Percentiles rank a stretch among this genome's conserved stretches.
These are phyloP conservation scores for Vigna angularis DNA, from an alignment of 306 rosid genomes.

Conservation along the genomic window DNA sequence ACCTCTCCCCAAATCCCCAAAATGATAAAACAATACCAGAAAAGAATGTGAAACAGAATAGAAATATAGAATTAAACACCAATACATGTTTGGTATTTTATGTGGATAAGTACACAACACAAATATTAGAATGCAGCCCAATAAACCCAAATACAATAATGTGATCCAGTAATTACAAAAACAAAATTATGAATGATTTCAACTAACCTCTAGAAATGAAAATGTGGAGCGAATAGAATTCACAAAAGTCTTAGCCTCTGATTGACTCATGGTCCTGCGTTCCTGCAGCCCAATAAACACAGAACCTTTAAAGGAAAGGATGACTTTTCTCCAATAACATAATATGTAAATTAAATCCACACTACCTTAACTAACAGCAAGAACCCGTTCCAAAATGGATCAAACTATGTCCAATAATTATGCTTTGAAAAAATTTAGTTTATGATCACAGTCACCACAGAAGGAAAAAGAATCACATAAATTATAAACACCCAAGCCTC, in stretches of 20 bases:
- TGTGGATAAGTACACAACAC: constrained; percentile 30
- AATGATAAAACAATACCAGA: not conserved
- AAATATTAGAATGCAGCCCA: not conserved
- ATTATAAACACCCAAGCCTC: not conserved
- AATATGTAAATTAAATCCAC: constrained; percentile 15
- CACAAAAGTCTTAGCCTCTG: constrained; percentile 68
- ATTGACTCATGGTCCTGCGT: constrained; percentile 65
- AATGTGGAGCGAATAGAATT: constrained; percentile 75
- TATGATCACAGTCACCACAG: not conserved
- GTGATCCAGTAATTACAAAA: constrained; percentile 17
- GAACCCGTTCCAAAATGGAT: constrained; percentile 20
- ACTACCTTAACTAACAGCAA: constrained; percentile 26
- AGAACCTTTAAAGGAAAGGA: not conserved
- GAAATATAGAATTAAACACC: constrained; percentile 29
- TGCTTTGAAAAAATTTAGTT: not conserved
- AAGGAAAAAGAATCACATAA: constrained; percentile 9
- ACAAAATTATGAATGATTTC: constrained; percentile 23
- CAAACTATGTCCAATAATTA: not conserved
- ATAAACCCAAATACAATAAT: not conserved
- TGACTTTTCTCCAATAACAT: constrained; percentile 13
- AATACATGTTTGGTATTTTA: not conserved
- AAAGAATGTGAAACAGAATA: constrained; percentile 22
- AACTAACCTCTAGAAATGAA: constrained; percentile 73
- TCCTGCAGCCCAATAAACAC: constrained; percentile 67
- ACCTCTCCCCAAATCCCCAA: not conserved